Conservation (phyloP, 257 asterid species). For the Rehmannia glutinosa region DNA sequence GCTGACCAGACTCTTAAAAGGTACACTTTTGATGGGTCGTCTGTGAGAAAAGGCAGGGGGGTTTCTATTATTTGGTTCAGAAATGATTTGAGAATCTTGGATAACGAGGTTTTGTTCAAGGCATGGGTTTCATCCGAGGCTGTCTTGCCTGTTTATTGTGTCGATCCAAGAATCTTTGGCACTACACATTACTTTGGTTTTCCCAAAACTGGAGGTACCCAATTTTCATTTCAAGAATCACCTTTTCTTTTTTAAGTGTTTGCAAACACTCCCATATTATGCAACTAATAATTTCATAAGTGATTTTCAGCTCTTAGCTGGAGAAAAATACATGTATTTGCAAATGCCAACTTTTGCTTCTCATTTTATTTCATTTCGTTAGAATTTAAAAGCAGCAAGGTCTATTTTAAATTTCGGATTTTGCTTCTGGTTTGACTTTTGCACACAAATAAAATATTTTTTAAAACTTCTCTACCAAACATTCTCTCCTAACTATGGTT, state of each 20-base stretch:
- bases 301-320: no score
- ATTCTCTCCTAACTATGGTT: no score
- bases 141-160: conserved; percentile 80
- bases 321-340: no score
- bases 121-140: conserved; percentile 81
- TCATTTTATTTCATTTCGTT: no score
- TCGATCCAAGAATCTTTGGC: conserved; percentile 66
- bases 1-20: conserved; percentile 43
- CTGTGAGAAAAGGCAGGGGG: conserved; percentile 62
- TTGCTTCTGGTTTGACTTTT: no score
- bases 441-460: no score
- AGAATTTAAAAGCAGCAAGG: no score
- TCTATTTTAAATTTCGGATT: no score
- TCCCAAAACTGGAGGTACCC: conserved; percentile 92
- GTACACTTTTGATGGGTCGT: conserved; percentile 32
- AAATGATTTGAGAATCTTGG: conserved; percentile 79
- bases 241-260: neutral
- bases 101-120: conserved; percentile 70
- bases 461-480: no score
- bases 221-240: neutral
- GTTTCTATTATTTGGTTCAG: conserved; percentile 90
- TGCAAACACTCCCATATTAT: no score
- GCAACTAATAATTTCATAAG: no score
- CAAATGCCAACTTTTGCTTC: no score
- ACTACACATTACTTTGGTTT: conserved; percentile 70